Conservation (phyloP, 2,329 filamentous ascomycete genomes). For the Colletotrichum ledebouriae region DNA sequence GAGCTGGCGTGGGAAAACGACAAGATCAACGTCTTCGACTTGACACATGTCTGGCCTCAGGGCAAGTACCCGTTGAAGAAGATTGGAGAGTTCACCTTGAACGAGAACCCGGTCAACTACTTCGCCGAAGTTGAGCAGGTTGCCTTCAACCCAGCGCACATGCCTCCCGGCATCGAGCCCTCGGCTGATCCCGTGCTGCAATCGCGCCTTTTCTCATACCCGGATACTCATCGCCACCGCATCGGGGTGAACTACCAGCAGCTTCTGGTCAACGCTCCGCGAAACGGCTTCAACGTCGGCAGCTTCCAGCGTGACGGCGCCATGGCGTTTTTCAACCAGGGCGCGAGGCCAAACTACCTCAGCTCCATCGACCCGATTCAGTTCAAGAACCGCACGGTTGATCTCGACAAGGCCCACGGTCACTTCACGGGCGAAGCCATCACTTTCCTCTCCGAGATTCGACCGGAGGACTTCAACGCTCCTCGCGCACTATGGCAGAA, state of each 20-base stretch:
- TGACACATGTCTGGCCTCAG: slow-evolving; percentile 70
- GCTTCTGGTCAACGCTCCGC: slow-evolving; percentile 71
- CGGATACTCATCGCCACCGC: slow-evolving; percentile 73
- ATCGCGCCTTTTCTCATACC: slow-evolving; percentile 71
- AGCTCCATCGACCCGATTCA: slow-evolving; percentile 49
- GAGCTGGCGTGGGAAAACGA: slow-evolving; percentile 51
- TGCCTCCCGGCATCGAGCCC: slow-evolving; percentile 74
- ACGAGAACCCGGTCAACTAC: slow-evolving; percentile 75
- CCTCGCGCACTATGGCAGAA: slow-evolving; percentile 72
- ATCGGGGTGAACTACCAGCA: slow-evolving; percentile 74
- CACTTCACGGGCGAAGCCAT: slow-evolving; percentile 56
- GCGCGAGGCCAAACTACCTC: slow-evolving; percentile 40
- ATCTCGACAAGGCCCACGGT: slow-evolving; percentile 55
- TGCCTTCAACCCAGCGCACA: slow-evolving; percentile 73
- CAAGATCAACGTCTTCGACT: slow-evolving; percentile 66
- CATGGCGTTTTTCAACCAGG: slow-evolving; percentile 65
- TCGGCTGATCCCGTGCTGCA: slow-evolving; percentile 74
- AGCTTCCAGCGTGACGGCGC: slow-evolving; percentile 76
- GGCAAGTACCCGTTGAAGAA: slow-evolving; percentile 72
- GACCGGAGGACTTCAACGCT: slow-evolving; percentile 58
- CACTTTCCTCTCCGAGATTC: slow-evolving; percentile 54
- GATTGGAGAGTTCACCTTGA: slow-evolving; percentile 73
- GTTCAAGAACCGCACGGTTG: slow-evolving; percentile 52
- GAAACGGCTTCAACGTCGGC: slow-evolving; percentile 67
- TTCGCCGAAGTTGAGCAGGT: slow-evolving; percentile 78